Evolutionary conservation across 179 eudicot genomes (phyloP).

Genomic region (Spinacia oleracea): DNA sequence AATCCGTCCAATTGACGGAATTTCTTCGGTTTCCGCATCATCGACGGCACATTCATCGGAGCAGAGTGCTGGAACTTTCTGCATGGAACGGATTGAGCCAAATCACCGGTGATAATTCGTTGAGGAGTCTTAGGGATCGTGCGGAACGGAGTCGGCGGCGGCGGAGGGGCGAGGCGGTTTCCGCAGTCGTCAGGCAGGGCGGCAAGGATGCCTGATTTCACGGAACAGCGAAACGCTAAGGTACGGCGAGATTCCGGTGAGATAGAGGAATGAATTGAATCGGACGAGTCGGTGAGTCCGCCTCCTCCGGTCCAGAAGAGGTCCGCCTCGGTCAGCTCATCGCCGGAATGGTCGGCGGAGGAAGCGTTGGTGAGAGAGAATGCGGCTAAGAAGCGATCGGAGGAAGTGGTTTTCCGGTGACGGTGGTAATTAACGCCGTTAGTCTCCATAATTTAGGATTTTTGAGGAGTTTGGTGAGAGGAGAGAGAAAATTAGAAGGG

Average conservation of each 20-base stretch:
- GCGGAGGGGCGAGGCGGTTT: conserved; percentile 23
- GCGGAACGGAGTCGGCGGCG: conserved; percentile 26
- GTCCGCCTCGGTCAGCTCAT: conserved; percentile 58
- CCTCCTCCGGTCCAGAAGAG: conserved; percentile 44
- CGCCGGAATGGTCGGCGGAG: conserved; percentile 22
- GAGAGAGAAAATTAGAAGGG: not conserved
- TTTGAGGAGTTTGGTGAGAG: not conserved
- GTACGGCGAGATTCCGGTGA: conserved; percentile 15
- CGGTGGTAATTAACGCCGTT: conserved; percentile 20
- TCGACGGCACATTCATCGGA: conserved; percentile 59
- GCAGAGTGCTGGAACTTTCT: conserved; percentile 52
- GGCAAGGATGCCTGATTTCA: conserved; percentile 57
- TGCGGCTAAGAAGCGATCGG: conserved; percentile 45
- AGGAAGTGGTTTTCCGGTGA: conserved; percentile 39
- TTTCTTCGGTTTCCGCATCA: conserved; percentile 25
- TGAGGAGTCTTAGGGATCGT: conserved; percentile 33
- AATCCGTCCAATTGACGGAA: conserved; percentile 18
- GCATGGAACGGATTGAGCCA: conserved; percentile 24
- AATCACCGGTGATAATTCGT: not conserved
- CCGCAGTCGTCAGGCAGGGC: conserved; percentile 43
- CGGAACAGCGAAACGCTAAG: conserved; percentile 28
- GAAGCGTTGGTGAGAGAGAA: conserved; percentile 24
- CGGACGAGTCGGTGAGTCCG: conserved; percentile 32
- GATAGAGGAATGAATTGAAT: conserved; percentile 20
- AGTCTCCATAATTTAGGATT: conserved; percentile 45